Conservation (phyloP, 2,329 filamentous ascomycete genomes). For the Fusarium sp. region DNA sequence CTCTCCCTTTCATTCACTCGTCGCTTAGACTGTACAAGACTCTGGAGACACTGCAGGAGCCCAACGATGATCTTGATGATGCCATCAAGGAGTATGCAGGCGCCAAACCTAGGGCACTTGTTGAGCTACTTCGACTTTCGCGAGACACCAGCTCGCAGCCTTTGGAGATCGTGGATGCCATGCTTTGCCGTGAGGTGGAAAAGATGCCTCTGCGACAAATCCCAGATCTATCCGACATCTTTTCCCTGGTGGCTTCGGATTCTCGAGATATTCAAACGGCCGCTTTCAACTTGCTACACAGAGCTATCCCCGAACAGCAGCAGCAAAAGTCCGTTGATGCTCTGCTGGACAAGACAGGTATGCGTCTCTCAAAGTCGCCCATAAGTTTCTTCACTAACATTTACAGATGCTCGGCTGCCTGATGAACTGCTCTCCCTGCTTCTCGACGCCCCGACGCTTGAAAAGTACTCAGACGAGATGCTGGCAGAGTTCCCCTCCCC, state of each 20-base stretch:
- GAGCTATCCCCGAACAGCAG: conserved; percentile 81
- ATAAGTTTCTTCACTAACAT: conserved; percentile 13
- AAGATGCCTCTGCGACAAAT: conserved; percentile 72
- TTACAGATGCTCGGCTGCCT: conserved; percentile 75
- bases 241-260: conserved; percentile 79
- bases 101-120: conserved; percentile 66
- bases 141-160: conserved; percentile 68
- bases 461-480: conserved; percentile 73
- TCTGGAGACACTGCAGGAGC: conserved; percentile 73
- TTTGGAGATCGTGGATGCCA: conserved; percentile 78
- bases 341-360: conserved; percentile 74
- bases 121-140: conserved; percentile 71
- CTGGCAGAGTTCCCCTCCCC: conserved; percentile 76
- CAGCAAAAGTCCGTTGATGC: conserved; percentile 85
- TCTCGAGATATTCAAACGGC: conserved; percentile 82
- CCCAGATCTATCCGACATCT: conserved; percentile 75
- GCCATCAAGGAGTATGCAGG: conserved; percentile 72
- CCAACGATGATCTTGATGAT: conserved; percentile 89
- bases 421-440: conserved; percentile 88
- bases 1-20: conserved; percentile 74
- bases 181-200: conserved; percentile 77
- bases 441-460: conserved; percentile 79
- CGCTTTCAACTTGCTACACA: conserved; percentile 83
- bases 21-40: conserved; percentile 77
- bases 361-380: background rate